Base-by-base conservation (phyloP, 495 filamentous ascomycete species). In the Talaromyces adpressus region DNA sequence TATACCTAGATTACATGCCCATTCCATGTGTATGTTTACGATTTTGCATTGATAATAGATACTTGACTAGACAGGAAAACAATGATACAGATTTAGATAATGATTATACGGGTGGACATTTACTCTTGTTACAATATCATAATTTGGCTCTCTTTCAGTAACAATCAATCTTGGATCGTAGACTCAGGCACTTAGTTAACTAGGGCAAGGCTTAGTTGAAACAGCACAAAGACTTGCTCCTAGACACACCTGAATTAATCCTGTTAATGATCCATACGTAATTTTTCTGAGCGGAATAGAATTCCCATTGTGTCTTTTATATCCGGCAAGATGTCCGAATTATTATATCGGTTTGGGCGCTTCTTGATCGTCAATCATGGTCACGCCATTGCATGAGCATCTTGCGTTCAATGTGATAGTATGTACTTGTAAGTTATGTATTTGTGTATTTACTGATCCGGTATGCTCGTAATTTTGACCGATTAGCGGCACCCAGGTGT, bases 401-500 rank as follows among this genome's bases (percentile, higher is more conserved):
- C 51, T 54, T 54, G 51, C 51, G 51, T 54, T 29, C 51, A 9
- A 20, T 27, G 18, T 54, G 14, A 25, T 29, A 54, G 51, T n/a
- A 54, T 27, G 51, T n/a, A n/a, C n/a, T n/a, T n/a, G n/a, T 23
- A 54, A 49, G 20, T 49, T 54, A 23, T 54, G 51, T 54, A 54
- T 29, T 54, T 54, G 32, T 36, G 32, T 36, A 34, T 34, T 34
- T 34, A 34, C 22, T 27, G 11, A 29, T 29, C 11, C 14, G 25
- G 51, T 54, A 54, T 54, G 9, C 9, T 12, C 27, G 51, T 54
- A 53, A 54, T 54, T 54, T 29, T 20, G 45, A 4, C 18, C 6
- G 6, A 2, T 49, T 49, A 20, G n/a, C n/a, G 45, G 45, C 8
- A 16, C 8, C 18, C 45, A 16, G 16, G 6, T 11, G 14, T 6